These are phyloP conservation scores for Hortaea werneckii DNA, from an alignment of 2,329 filamentous ascomycete genomes.

Conservation along the genomic window DNA sequence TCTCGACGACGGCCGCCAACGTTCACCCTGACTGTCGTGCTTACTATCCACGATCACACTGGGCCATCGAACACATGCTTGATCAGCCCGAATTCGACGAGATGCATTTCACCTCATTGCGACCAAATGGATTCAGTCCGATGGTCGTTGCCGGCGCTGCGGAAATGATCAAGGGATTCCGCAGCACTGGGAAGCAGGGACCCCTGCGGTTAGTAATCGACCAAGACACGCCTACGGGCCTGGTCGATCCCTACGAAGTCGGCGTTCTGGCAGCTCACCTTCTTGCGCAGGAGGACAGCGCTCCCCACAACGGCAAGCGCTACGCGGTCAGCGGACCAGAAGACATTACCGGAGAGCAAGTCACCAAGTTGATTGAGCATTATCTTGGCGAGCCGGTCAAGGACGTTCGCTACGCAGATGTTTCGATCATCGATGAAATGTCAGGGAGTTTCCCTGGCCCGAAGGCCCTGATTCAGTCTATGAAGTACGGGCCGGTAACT, in stretches of 20 bases:
- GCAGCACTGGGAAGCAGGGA: constrained; percentile 24
- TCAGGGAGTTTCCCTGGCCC: too few relatives aligned
- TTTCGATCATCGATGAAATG: background rate
- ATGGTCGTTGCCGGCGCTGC: constrained; percentile 17
- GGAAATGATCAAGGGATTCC: constrained; percentile 26
- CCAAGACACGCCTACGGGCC: constrained; percentile 22
- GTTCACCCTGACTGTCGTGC: constrained; percentile 22
- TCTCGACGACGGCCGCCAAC: constrained; percentile 31
- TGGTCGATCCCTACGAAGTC: constrained; percentile 5
- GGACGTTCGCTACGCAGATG: background rate
- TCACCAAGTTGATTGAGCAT: background rate
- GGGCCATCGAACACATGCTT: constrained; percentile 33
- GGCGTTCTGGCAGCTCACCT: background rate
- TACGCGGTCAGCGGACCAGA: background rate
- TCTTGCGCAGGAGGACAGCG: background rate
- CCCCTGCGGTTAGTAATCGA: constrained; percentile 21
- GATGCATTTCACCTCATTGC: constrained; percentile 33
- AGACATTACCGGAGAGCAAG: background rate
- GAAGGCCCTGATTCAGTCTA: too few relatives aligned
- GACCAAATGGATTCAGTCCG: constrained; percentile 27
- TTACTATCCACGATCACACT: constrained; percentile 32
- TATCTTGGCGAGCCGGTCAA: background rate
- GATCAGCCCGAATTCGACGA: constrained; percentile 26
- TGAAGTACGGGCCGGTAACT: too few relatives aligned
- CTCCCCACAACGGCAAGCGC: background rate